Evolutionary conservation across 495 filamentous ascomycete genomes (phyloP).

Genomic region (Lasiosphaeria hispida): DNA sequence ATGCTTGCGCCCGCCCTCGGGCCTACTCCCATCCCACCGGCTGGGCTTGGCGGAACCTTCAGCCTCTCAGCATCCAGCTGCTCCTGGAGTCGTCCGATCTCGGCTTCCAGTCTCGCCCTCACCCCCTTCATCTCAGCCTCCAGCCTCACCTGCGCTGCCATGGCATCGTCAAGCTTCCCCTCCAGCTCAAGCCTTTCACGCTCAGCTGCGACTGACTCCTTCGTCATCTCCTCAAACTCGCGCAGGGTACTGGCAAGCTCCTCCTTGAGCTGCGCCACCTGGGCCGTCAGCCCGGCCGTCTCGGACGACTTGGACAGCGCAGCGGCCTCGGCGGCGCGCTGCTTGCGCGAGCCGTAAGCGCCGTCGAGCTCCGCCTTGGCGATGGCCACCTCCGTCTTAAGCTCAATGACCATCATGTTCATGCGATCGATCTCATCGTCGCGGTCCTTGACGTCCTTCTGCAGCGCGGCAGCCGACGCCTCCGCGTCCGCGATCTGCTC

Average conservation of each 20-base stretch:
- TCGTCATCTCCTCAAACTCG: constrained; percentile 86
- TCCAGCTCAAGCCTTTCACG: constrained; percentile 77
- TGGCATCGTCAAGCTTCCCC: constrained; percentile 48
- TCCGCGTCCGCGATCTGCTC: constrained; percentile 31
- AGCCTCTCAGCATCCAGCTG: constrained; percentile 45
- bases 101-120: constrained; percentile 32
- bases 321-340: constrained; percentile 75
- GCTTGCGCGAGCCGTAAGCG: constrained; percentile 75
- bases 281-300: constrained; percentile 59
- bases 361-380: constrained; percentile 92
- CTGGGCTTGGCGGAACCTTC: constrained; percentile 25
- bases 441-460: constrained; percentile 45
- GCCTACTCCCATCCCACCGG: neutral
- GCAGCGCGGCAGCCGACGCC: constrained; percentile 13
- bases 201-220: constrained; percentile 81
- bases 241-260: constrained; percentile 79
- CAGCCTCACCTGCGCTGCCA: constrained; percentile 29
- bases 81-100: constrained; percentile 40
- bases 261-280: constrained; percentile 64
- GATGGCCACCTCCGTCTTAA: constrained; percentile 89
- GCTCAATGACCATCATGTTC: constrained; percentile 77
- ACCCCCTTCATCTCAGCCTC: constrained; percentile 37
- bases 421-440: constrained; percentile 69
- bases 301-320: constrained; percentile 64
- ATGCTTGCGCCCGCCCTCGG: constrained; percentile 30